Evolutionary conservation across 2,329 filamentous ascomycete genomes (phyloP).

Genomic region (Coleophoma cylindrospora): DNA sequence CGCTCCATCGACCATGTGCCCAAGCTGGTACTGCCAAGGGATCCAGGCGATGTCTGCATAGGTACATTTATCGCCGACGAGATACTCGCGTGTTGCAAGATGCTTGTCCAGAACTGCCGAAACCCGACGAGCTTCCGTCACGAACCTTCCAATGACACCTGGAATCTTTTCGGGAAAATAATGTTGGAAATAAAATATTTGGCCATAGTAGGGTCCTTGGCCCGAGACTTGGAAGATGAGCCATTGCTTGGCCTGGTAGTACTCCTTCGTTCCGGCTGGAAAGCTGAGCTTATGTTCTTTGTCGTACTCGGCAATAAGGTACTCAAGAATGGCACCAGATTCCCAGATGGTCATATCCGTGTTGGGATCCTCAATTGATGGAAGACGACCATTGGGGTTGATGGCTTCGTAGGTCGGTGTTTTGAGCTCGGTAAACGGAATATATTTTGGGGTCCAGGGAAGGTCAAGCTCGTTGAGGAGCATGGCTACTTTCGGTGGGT

Average conservation of each 20-base stretch:
- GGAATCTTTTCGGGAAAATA: slow-evolving; percentile 32
- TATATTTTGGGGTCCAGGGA: neutral
- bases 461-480: neutral
- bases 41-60: slow-evolving; percentile 26
- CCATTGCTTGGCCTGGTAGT: slow-evolving; percentile 28
- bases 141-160: slow-evolving; percentile 36
- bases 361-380: slow-evolving; percentile 28
- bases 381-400: slow-evolving; percentile 19
- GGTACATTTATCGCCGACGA: slow-evolving; percentile 30
- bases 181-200: slow-evolving; percentile 23
- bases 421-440: slow-evolving; percentile 18
- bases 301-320: slow-evolving; percentile 34
- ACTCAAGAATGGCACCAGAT: slow-evolving; percentile 36
- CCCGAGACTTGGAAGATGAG: slow-evolving; percentile 31
- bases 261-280: slow-evolving; percentile 18
- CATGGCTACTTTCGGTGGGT: neutral
- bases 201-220: slow-evolving; percentile 33
- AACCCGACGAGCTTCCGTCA: slow-evolving; percentile 29
- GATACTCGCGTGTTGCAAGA: slow-evolving; percentile 22
- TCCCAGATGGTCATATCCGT: slow-evolving; percentile 37
- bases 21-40: neutral
- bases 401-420: slow-evolving; percentile 26
- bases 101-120: slow-evolving; percentile 34
- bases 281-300: slow-evolving; percentile 28
- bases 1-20: neutral